A percentile compares a stretch with the other conserved stretches of the same genome.
These are phyloP conservation scores for Cryptosporidium tyzzeri DNA, from an alignment of 169 alveolate species.

Conservation along the genomic window DNA sequence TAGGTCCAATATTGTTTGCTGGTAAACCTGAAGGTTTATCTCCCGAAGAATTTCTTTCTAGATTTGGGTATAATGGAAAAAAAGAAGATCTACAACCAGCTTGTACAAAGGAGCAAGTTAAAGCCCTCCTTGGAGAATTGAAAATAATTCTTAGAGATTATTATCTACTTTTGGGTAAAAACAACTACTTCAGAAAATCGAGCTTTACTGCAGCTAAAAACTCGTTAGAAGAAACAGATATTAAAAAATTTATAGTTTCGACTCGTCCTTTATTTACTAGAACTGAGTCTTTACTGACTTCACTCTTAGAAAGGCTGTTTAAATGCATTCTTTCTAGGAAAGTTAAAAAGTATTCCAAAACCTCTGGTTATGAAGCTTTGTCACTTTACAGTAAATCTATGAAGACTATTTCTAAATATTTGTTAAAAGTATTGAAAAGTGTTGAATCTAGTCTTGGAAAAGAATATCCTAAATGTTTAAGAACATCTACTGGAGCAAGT, in stretches of 20 bases:
- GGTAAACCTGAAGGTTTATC: neutral
- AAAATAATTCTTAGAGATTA: neutral
- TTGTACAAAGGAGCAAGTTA: neutral
- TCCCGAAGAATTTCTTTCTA: neutral
- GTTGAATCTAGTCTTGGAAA: neutral
- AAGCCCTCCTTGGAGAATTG: neutral
- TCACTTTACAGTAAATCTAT: neutral
- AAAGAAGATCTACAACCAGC: neutral
- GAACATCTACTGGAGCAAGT: neutral
- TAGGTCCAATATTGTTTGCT: neutral
- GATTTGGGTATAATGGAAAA: neutral
- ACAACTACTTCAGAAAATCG: neutral
- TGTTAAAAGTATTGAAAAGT: neutral
- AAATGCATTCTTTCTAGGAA: neutral
- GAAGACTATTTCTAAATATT: neutral
- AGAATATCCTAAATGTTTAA: neutral
- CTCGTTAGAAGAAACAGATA: neutral
- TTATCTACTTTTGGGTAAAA: constrained; percentile 5
- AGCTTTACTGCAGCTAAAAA: neutral
- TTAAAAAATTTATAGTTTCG: neutral
- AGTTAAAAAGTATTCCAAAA: neutral
- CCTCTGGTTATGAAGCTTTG: neutral
- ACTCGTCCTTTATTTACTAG: neutral
- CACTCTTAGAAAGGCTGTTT: neutral
- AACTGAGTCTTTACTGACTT: neutral